A percentile compares a stretch with the other conserved stretches of the same genome.
Conservation (phyloP, 495 filamentous ascomycete species). For the Tuber borchii region DNA sequence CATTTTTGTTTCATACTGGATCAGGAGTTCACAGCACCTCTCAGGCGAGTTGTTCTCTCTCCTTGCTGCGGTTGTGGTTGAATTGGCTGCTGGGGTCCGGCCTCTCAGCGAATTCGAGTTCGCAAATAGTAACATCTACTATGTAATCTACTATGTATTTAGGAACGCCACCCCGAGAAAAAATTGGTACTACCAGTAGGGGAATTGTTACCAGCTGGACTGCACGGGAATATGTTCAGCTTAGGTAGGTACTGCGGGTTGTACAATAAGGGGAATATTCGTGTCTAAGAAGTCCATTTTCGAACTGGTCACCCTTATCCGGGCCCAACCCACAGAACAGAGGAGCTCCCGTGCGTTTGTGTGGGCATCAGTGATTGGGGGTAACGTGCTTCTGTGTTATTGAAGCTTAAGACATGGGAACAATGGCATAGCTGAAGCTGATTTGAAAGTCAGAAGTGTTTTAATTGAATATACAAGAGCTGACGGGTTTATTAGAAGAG, state of each 20-base stretch:
- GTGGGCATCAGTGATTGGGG: neutral
- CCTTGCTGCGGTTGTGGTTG: slow-evolving; percentile 17
- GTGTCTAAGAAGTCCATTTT: slow-evolving; percentile 31
- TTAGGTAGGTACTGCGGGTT: slow-evolving; percentile 16
- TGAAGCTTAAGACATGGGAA: neutral
- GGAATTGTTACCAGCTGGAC: slow-evolving; percentile 23
- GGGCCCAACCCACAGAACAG: neutral
- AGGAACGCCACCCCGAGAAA: slow-evolving; percentile 33
- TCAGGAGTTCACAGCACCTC: neutral
- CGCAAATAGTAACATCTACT: neutral
- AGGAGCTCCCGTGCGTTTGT: neutral
- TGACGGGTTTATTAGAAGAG: neutral
- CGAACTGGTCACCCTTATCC: neutral
- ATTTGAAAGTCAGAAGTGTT: neutral
- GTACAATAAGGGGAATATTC: neutral
- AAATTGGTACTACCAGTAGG: slow-evolving; percentile 23
- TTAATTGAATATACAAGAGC: neutral
- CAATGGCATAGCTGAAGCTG: slow-evolving; percentile 3
- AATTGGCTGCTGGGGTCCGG: slow-evolving; percentile 15
- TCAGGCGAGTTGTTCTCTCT: slow-evolving; percentile 11
- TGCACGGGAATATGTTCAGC: slow-evolving; percentile 27
- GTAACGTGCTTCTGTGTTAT: neutral
- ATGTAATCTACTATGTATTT: slow-evolving; percentile 3
- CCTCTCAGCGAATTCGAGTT: slow-evolving; percentile 33
- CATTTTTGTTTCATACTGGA: neutral